Base-by-base conservation (phyloP, 179 eudicot genomes). In the Kewa caespitosa region DNA sequence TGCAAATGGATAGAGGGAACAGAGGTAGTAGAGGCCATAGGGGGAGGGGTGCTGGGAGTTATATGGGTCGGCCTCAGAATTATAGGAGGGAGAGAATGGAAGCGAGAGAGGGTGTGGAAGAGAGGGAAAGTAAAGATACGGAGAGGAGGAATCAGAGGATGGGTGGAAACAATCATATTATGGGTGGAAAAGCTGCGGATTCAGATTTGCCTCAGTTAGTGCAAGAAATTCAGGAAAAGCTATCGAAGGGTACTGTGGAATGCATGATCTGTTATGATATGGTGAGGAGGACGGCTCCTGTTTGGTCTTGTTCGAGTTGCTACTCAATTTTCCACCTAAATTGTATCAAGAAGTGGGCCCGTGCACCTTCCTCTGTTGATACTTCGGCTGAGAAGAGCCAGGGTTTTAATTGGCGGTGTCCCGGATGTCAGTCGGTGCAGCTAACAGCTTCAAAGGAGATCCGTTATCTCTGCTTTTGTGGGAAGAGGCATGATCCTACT, bases 261-360 rank as follows among this genome's bases (percentile, higher is more conserved):
- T 95, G 99, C 83, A 95, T 95, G 99, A 95, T 95, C 65, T 95
- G 99, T 78, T 95, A 91, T 74, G 97, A 95, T 60, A 93, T 91
- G 99, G 97, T 95, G 62, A 80, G 85, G 84, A 87, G 99, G 74
- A 86, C 93, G 10, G 93, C 99, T 0, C 92, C 97, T 12, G 65
- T 95, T 74, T 95, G 98, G 99, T 93, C 93, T 34, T 95, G 98
- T 60, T 80, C 92, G 18, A 88, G 95, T 84, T 93, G 99, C 70
- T 93, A 83, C 80, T 86, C 99, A 1, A 95, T 95, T 70, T 91
- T 95, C 42, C 99, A 93, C 81, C 79, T 95, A 81, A 84, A 70
- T 67, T 95, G 99, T 73, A 90, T 84, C 33, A 95, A 90, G 91
- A 95, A 95, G 87, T 95, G 98, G 98, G 98, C 98, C 43, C 86